These are phyloP conservation scores for Zoysia japonica DNA, from an alignment of 176 grass and related monocot genomes.

Conservation along the genomic window DNA sequence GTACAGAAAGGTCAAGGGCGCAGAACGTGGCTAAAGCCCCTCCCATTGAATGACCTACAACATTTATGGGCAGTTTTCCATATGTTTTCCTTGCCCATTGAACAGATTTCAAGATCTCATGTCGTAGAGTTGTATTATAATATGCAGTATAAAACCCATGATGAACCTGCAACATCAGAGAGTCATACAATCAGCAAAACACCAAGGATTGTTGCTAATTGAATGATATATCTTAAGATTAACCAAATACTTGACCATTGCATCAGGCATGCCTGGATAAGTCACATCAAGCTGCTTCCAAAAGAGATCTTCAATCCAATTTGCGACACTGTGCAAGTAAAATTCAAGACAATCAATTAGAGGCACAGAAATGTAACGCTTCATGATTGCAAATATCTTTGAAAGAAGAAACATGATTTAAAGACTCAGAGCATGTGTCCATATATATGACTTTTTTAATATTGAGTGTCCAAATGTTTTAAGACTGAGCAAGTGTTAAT, in stretches of 20 bases:
- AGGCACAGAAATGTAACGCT: not conserved
- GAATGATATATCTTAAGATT: constrained; percentile 6
- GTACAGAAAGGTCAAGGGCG: constrained; percentile 90
- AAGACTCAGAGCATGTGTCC: not conserved
- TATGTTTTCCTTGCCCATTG: constrained; percentile 58
- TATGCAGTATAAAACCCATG: constrained; percentile 89
- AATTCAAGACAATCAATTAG: constrained; percentile 12
- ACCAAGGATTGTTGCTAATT: constrained; percentile 29
- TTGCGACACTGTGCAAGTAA: constrained; percentile 51
- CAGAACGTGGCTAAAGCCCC: constrained; percentile 91
- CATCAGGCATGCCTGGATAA: constrained; percentile 93
- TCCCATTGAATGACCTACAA: constrained; percentile 93
- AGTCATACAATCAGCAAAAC: constrained; percentile 4
- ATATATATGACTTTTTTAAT: too few relatives aligned
- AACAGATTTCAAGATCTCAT: constrained; percentile 61
- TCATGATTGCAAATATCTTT: not conserved
- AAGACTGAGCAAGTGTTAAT: not conserved
- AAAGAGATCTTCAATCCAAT: constrained; percentile 97
- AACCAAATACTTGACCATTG: constrained; percentile 52
- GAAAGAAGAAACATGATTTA: not conserved
- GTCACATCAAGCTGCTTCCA: constrained; percentile 94
- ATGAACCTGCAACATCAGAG: constrained; percentile 62
- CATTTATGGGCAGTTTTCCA: constrained; percentile 63
- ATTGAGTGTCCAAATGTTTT: not conserved
- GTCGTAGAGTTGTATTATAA: constrained; percentile 71